Conservation (phyloP, 495 filamentous ascomycete species). For the Neurospora intermedia region DNA sequence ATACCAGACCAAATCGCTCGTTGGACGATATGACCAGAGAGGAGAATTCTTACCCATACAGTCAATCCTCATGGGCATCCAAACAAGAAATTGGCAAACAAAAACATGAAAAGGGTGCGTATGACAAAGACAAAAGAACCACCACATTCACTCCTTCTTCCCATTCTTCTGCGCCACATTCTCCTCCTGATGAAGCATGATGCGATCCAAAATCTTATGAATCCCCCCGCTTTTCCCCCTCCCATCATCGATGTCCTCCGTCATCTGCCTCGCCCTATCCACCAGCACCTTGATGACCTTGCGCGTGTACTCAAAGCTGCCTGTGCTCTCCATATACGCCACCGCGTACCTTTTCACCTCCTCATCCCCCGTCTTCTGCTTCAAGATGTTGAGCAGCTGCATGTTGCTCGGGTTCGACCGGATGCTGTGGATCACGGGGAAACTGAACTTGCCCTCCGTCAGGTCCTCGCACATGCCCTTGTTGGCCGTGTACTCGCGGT, state of each 20-base stretch:
- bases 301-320: constrained; percentile 78
- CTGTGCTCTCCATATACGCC: constrained; percentile 80
- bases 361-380: constrained; percentile 75
- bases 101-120: not conserved
- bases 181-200: constrained; percentile 7
- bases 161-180: not conserved
- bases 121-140: not conserved
- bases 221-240: constrained; percentile 33
- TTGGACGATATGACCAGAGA: not conserved
- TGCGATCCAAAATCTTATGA: constrained; percentile 40
- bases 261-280: constrained; percentile 52
- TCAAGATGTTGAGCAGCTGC: constrained; percentile 82
- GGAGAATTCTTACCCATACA: not conserved
- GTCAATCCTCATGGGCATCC: not conserved
- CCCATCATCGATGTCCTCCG: constrained; percentile 55
- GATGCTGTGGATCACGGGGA: constrained; percentile 92
- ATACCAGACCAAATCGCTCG: not conserved
- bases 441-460: constrained; percentile 97
- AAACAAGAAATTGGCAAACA: not conserved
- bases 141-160: not conserved
- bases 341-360: constrained; percentile 89
- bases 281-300: constrained; percentile 57
- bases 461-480: constrained; percentile 96
- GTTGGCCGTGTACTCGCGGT: constrained; percentile 63
- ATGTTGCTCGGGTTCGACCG: constrained; percentile 67